These are phyloP conservation scores for Hamiltosporidium tvaerminnensis DNA, from an alignment of 371 early-diverging fungal species.

Conservation along the genomic window DNA sequence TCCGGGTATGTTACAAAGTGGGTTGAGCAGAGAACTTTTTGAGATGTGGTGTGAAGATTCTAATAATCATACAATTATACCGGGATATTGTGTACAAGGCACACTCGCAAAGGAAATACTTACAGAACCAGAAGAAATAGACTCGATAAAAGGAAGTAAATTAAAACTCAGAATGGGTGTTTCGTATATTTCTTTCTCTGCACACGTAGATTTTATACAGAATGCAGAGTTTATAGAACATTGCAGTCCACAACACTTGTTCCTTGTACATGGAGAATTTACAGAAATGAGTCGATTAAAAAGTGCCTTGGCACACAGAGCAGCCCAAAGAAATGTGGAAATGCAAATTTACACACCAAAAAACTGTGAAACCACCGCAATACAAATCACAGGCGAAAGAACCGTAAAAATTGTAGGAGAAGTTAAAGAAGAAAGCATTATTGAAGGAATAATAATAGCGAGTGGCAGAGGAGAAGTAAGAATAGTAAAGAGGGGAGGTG, in stretches of 20 bases:
- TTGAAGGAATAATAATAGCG: not conserved
- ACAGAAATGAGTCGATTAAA: constrained; percentile 89
- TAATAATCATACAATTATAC: constrained; percentile 82
- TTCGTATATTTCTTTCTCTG: constrained; percentile 92
- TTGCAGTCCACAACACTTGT: constrained; percentile 76
- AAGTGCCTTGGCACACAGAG: constrained; percentile 57
- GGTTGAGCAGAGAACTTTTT: constrained; percentile 82
- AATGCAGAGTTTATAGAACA: constrained; percentile 92
- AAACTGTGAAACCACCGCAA: not conserved
- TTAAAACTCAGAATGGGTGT: constrained; percentile 76
- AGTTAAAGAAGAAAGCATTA: not conserved
- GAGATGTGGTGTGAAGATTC: constrained; percentile 89
- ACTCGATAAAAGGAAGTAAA: constrained; percentile 61
- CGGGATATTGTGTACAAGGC: constrained; percentile 96
- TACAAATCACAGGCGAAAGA: not conserved
- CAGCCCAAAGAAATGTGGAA: not conserved
- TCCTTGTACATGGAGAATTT: constrained; percentile 94
- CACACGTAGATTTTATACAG: constrained; percentile 95
- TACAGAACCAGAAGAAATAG: constrained; percentile 76
- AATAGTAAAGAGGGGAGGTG: not conserved
- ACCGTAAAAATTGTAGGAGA: not conserved
- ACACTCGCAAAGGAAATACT: constrained; percentile 86
- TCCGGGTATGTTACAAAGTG: constrained; percentile 98
- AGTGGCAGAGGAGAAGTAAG: not conserved
- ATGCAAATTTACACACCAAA: too few relatives aligned